Evolutionary conservation across 2,329 filamentous ascomycete genomes (phyloP).

Genomic region (Nemania sp.): DNA sequence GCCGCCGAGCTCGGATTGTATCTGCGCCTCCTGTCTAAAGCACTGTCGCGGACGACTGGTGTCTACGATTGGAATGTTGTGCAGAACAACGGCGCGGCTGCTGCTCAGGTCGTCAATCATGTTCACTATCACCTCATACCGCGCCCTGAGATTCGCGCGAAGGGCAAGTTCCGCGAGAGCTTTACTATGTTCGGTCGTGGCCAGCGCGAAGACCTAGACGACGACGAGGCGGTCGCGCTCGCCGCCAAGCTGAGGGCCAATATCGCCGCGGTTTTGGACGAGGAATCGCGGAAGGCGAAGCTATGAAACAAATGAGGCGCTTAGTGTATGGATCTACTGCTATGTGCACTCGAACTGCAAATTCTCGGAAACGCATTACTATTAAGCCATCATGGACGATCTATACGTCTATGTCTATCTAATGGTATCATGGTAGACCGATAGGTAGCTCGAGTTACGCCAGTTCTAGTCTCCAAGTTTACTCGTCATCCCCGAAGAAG

Average conservation of each 20-base stretch:
- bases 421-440: constrained; percentile 2
- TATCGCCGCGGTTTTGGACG: constrained; percentile 51
- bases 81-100: constrained; percentile 89
- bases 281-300: constrained; percentile 47
- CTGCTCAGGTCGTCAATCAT: constrained; percentile 90
- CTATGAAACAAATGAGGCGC: constrained; percentile 20
- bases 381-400: constrained; percentile 7
- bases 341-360: background rate
- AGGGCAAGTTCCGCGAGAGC: constrained; percentile 59
- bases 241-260: constrained; percentile 57
- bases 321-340: too few relatives aligned
- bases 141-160: constrained; percentile 67
- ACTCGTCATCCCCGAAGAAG: constrained; percentile 84
- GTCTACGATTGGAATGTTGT: constrained; percentile 92
- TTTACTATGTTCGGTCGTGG: constrained; percentile 86
- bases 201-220: constrained; percentile 72
- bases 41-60: constrained; percentile 69
- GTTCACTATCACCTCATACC: constrained; percentile 96
- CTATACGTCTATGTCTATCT: constrained; percentile 1
- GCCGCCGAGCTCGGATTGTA: constrained; percentile 67
- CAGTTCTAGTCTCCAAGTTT: constrained; percentile 32
- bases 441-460: background rate
- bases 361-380: background rate
- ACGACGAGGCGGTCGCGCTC: constrained; percentile 68
- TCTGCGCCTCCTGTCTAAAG: constrained; percentile 73